Evolutionary conservation across 1,284 basidiomycete genomes (phyloP).

Genomic region (Kalmanozyma brasiliensis): DNA sequence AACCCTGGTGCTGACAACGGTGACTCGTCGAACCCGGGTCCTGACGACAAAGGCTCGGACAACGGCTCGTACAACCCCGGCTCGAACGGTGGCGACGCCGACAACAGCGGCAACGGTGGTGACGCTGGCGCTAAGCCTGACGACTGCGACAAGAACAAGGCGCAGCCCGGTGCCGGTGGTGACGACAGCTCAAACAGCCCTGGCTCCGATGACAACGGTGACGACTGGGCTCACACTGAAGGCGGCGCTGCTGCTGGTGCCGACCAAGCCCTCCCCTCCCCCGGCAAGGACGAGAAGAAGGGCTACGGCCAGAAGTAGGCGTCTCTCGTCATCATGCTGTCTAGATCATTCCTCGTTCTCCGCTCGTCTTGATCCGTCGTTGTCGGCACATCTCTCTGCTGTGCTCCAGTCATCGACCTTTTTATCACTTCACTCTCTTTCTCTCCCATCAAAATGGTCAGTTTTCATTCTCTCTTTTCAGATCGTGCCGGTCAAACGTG

Average conservation of each 20-base stretch:
- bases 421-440: neutral
- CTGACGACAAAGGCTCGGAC: neutral
- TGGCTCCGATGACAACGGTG: neutral
- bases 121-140: neutral
- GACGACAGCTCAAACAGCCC: neutral
- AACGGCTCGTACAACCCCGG: neutral
- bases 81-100: neutral
- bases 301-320: too few relatives aligned
- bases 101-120: neutral
- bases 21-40: neutral
- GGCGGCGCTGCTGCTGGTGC: too few relatives aligned
- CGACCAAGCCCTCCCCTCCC: too few relatives aligned
- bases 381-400: neutral
- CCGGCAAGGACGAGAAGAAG: too few relatives aligned
- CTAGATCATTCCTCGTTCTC: neutral
- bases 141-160: slow-evolving; percentile 1
- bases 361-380: neutral
- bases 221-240: neutral
- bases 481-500: neutral
- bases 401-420: slow-evolving; percentile 1
- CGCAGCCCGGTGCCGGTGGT: neutral
- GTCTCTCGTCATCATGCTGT: too few relatives aligned
- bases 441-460: slow-evolving; percentile 9
- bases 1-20: neutral
- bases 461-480: slow-evolving; percentile 15